Conservation (phyloP, 345 rosid species). For the Melastoma malabathricum region DNA sequence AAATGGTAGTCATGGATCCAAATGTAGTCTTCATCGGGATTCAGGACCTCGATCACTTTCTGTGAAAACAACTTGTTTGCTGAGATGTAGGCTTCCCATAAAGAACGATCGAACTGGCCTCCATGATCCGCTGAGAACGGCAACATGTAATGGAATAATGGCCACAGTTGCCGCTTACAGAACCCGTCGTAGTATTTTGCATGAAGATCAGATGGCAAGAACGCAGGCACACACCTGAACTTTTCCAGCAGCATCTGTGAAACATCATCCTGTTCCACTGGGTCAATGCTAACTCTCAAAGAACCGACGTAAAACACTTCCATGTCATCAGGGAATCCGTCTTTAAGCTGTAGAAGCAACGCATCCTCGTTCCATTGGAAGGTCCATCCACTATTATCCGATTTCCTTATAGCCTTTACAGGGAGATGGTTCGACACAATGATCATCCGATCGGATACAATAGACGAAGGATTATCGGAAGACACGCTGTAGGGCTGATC, state of each 20-base stretch:
- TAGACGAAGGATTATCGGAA: constrained; percentile 30
- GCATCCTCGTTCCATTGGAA: constrained; percentile 32
- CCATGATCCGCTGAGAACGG: constrained; percentile 25
- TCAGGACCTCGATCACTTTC: constrained; percentile 26
- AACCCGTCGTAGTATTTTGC: constrained; percentile 30
- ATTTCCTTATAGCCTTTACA: constrained; percentile 17
- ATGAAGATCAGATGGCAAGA: constrained; percentile 23
- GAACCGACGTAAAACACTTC: constrained; percentile 28
- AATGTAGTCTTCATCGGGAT: constrained; percentile 28
- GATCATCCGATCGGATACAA: constrained; percentile 17
- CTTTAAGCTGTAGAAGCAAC: constrained; percentile 20
- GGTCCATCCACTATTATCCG: constrained; percentile 19
- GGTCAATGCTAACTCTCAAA: constrained; percentile 20
- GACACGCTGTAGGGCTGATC: constrained; percentile 24
- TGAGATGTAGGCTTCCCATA: constrained; percentile 32
- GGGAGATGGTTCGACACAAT: constrained; percentile 31
- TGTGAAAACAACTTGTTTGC: constrained; percentile 27
- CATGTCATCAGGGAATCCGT: constrained; percentile 25
- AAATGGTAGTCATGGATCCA: constrained; percentile 40
- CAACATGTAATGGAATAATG: constrained; percentile 32
- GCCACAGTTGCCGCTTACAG: constrained; percentile 34
- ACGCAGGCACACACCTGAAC: constrained; percentile 30
- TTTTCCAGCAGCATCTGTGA: constrained; percentile 18
- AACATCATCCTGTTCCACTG: constrained; percentile 27
- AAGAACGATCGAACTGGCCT: constrained; percentile 20